Percentiles rank a stretch among this genome's conserved stretches.
Conservation (phyloP, 1,139 yeast species). For the Yamadazyma taylorii region DNA sequence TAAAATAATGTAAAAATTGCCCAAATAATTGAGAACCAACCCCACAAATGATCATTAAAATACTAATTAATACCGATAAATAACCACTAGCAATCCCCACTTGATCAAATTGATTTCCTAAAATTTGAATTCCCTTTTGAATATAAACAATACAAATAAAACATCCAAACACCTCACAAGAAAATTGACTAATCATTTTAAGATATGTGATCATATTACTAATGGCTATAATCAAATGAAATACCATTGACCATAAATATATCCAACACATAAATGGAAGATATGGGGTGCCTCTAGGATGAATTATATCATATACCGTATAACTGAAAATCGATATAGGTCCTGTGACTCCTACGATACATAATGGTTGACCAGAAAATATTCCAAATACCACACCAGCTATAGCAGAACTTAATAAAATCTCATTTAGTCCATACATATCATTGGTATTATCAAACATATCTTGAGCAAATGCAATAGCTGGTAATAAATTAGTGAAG, state of each 20-base stretch:
- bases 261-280: slow-evolving; percentile 97
- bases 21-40: slow-evolving; percentile 64
- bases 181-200: slow-evolving; percentile 73
- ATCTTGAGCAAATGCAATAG: slow-evolving; percentile 95
- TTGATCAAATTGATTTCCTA: slow-evolving; percentile 64
- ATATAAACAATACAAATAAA: slow-evolving; percentile 89
- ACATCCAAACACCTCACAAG: slow-evolving; percentile 92
- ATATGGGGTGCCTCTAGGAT: slow-evolving; percentile 64
- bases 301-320: slow-evolving; percentile 81
- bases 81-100: slow-evolving; percentile 59
- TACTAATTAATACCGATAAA: slow-evolving; percentile 70
- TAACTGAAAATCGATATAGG: slow-evolving; percentile 90
- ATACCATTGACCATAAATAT: slow-evolving; percentile 84
- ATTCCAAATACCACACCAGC: slow-evolving; percentile 90
- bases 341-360: slow-evolving; percentile 98
- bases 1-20: slow-evolving; percentile 57
- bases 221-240: slow-evolving; percentile 73
- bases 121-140: slow-evolving; percentile 85
- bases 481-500: slow-evolving; percentile 89
- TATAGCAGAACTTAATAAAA: slow-evolving; percentile 76
- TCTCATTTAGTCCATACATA: slow-evolving; percentile 90
- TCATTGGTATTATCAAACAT: slow-evolving; percentile 89
- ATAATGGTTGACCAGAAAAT: slow-evolving; percentile 85
- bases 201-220: slow-evolving; percentile 69
- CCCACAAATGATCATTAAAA: slow-evolving; percentile 76